These are phyloP conservation scores for Leccinum longicurvipes DNA, from an alignment of 768 basidiomycete species.

Conservation along the genomic window DNA sequence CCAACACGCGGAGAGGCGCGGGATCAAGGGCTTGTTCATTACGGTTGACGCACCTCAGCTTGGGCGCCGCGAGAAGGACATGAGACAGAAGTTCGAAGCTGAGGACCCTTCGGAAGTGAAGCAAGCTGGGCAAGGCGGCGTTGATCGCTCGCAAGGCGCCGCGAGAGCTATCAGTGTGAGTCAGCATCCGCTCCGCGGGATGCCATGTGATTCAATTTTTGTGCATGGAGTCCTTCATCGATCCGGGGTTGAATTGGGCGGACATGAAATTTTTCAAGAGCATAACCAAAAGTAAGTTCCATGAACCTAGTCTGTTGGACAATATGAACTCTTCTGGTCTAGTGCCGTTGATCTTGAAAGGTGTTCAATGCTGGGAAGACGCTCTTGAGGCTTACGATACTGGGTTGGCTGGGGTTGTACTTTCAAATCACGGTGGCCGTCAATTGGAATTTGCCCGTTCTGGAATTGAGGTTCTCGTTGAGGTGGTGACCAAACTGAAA, in stretches of 20 bases:
- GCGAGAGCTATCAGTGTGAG: constrained; percentile 89
- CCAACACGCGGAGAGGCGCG: constrained; percentile 84
- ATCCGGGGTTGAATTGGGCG: constrained; percentile 81
- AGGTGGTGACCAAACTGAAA: constrained; percentile 73
- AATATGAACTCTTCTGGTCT: constrained; percentile 2
- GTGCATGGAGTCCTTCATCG: constrained; percentile 77
- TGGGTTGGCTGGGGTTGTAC: constrained; percentile 70
- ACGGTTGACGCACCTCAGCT: constrained; percentile 98
- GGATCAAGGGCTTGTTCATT: constrained; percentile 92
- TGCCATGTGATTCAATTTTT: neutral
- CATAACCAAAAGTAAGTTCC: constrained; percentile 59
- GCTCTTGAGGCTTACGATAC: constrained; percentile 80
- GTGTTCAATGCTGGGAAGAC: constrained; percentile 89
- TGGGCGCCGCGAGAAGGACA: constrained; percentile 92
- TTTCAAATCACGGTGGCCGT: constrained; percentile 85
- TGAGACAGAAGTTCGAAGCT: constrained; percentile 94
- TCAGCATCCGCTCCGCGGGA: neutral
- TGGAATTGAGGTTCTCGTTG: constrained; percentile 86
- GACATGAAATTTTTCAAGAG: constrained; percentile 66
- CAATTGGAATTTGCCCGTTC: constrained; percentile 81
- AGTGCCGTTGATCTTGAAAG: constrained; percentile 92
- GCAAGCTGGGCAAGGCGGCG: constrained; percentile 47
- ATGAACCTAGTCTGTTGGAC: constrained; percentile 5
- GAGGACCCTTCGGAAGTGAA: constrained; percentile 43
- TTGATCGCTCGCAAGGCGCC: constrained; percentile 87